Conservation (phyloP, 495 filamentous ascomycete species). For the Aspergillus sclerotioniger region DNA sequence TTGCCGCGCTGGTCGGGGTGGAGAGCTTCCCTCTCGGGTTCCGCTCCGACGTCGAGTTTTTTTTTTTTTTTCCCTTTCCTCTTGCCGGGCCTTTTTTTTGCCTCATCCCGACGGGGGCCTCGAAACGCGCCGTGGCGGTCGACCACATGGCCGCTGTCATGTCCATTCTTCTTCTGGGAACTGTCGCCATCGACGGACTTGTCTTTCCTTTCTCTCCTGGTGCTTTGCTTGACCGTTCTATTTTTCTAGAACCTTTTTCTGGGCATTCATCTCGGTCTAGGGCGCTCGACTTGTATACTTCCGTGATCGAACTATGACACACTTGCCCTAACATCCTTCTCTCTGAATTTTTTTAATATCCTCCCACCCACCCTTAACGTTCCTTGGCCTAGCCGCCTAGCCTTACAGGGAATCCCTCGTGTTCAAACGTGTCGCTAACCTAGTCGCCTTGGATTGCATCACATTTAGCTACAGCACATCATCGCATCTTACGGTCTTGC, state of each 20-base stretch:
- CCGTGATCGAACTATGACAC: neutral
- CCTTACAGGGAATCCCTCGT: neutral
- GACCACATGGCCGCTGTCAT: too few relatives aligned
- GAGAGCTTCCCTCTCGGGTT: conserved; percentile 13
- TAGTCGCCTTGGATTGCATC: conserved; percentile 31
- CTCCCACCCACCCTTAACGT: neutral
- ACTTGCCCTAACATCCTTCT: neutral
- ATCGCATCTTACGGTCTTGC: conserved; percentile 18
- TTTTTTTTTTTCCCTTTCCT: too few relatives aligned
- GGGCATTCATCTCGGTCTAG: neutral
- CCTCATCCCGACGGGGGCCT: neutral
- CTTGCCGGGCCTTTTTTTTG: neutral
- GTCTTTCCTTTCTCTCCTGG: conserved; percentile 2
- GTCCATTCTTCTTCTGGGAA: too few relatives aligned
- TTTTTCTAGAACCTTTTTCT: neutral
- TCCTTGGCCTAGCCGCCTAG: neutral
- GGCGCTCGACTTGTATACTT: neutral
- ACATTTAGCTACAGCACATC: conserved; percentile 39
- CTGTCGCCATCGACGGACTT: too few relatives aligned
- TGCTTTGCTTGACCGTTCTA: conserved; percentile 2
- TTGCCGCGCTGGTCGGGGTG: conserved; percentile 6
- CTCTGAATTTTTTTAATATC: neutral
- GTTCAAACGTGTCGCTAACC: conserved; percentile 7
- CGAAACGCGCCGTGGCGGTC: too few relatives aligned
- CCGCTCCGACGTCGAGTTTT: conserved; percentile 5